Conservation (phyloP, 208 protist genomes). For the Herpetomonas muscarum region DNA sequence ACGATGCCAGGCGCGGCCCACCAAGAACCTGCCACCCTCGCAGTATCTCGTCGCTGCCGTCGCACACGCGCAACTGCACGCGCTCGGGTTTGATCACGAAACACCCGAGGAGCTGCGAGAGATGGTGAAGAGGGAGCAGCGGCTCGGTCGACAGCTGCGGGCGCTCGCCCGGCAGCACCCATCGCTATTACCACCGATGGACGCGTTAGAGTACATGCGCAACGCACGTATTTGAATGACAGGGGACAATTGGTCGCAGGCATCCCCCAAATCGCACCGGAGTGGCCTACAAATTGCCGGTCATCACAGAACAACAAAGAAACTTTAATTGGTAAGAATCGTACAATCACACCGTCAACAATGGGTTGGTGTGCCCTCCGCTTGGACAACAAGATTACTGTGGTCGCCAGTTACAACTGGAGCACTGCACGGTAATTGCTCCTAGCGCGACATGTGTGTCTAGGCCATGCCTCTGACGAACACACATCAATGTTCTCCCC, state of each 20-base stretch:
- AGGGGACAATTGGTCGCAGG: neutral
- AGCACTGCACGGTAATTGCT: no score
- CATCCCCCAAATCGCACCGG: neutral
- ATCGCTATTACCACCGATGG: constrained; percentile 22
- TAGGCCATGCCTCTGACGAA: neutral
- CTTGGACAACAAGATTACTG: no score
- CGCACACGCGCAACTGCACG: constrained; percentile 73
- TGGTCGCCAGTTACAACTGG: no score
- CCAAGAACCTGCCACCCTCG: constrained; percentile 44
- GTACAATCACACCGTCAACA: no score
- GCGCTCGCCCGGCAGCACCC: constrained; percentile 37
- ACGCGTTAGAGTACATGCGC: constrained; percentile 34
- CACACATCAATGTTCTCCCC: neutral
- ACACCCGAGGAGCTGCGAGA: constrained; percentile 38
- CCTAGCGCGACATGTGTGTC: neutral
- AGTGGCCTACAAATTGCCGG: neutral
- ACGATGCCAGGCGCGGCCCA: constrained; percentile 24
- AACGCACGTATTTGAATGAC: neutral
- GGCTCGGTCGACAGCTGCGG: constrained; percentile 32
- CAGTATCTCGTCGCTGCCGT: constrained; percentile 63
- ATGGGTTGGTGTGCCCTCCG: no score
- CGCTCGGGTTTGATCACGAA: constrained; percentile 72
- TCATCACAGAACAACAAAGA: neutral
- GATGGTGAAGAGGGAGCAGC: constrained; percentile 67
- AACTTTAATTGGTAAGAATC: no score